These are phyloP conservation scores for Papilionanthe hybrid DNA, from an alignment of 116 monocot genomes.

Conservation along the genomic window DNA sequence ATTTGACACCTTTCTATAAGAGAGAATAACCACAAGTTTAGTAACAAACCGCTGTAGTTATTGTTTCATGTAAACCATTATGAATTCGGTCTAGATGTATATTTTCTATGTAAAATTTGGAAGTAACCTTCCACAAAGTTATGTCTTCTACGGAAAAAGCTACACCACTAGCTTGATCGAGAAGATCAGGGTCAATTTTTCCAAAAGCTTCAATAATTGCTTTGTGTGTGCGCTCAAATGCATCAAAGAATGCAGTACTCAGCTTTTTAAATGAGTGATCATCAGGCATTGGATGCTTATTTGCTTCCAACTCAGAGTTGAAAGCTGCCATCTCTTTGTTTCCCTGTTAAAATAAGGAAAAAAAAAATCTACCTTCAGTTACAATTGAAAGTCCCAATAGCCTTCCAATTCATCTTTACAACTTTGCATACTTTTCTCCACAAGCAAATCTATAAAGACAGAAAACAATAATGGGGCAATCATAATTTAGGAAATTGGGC, in stretches of 20 bases:
- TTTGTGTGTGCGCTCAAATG: conserved; percentile 19
- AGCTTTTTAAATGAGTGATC: conserved; percentile 16
- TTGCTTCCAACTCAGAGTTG: conserved; percentile 10
- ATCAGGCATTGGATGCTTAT: conserved; percentile 4
- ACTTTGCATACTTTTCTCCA: too few species aligned
- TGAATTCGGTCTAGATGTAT: conserved; percentile 49
- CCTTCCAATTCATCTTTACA: neutral
- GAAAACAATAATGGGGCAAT: too few species aligned
- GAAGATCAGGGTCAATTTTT: conserved; percentile 6
- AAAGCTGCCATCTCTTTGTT: conserved; percentile 32
- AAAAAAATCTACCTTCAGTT: neutral
- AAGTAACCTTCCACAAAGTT: conserved; percentile 53
- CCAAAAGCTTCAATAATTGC: conserved; percentile 17
- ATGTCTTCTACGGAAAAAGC: conserved; percentile 25
- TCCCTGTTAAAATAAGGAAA: conserved; percentile 40
- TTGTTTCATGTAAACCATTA: conserved; percentile 21
- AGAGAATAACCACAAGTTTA: conserved; percentile 7
- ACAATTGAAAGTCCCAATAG: neutral
- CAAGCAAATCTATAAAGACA: too few species aligned
- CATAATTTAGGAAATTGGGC: too few species aligned
- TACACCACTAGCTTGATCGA: conserved; percentile 7
- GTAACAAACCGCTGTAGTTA: conserved; percentile 40
- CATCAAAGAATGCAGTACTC: conserved; percentile 18
- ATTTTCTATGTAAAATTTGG: conserved; percentile 29
- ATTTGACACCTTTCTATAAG: neutral